A percentile compares a stretch with the other conserved stretches of the same genome.
phyloP scores from a whole-genome alignment of 495 filamentous ascomycete genomes.

The Penicillium egyptiacum region DNA sequence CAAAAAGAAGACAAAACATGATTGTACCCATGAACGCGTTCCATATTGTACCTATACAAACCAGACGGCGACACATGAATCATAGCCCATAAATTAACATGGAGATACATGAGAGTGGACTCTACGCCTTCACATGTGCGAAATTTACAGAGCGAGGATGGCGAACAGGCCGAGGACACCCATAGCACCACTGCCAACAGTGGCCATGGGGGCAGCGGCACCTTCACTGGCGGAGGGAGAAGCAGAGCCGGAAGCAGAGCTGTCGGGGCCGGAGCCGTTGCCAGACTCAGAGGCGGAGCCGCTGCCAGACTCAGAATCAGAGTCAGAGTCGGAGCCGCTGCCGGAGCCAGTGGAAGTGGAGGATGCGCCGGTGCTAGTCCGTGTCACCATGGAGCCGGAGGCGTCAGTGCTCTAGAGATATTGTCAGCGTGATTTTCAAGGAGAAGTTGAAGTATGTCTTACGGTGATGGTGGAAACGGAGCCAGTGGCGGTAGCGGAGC shows the following conservation, averaged over 20 bases:
- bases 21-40: conserved; percentile 8
- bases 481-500: no score
- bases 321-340: conserved; percentile 6
- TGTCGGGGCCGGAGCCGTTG: conserved; percentile 11
- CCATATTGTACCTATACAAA: conserved; percentile 18
- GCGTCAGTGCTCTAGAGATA: conserved; percentile 15
- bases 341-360: conserved; percentile 23
- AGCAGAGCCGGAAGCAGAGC: conserved; percentile 20
- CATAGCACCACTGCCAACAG: conserved; percentile 37
- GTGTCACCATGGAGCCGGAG: conserved; percentile 15
- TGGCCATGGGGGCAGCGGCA: conserved; percentile 37
- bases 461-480: conserved; percentile 9
- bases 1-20: conserved; percentile 16
- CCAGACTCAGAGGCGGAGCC: conserved; percentile 10
- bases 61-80: conserved; percentile 15
- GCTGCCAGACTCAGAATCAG: no score
- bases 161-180: conserved; percentile 44
- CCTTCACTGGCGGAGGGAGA: conserved; percentile 28
- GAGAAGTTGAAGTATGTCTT: background rate
- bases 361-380: conserved; percentile 21
- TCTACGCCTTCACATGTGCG: background rate
- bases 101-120: background rate
- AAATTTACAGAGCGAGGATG: conserved; percentile 41
- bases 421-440: background rate
- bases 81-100: conserved; percentile 12